Conservation (phyloP, 805 yeast species). For the Pichia ethanolica region DNA sequence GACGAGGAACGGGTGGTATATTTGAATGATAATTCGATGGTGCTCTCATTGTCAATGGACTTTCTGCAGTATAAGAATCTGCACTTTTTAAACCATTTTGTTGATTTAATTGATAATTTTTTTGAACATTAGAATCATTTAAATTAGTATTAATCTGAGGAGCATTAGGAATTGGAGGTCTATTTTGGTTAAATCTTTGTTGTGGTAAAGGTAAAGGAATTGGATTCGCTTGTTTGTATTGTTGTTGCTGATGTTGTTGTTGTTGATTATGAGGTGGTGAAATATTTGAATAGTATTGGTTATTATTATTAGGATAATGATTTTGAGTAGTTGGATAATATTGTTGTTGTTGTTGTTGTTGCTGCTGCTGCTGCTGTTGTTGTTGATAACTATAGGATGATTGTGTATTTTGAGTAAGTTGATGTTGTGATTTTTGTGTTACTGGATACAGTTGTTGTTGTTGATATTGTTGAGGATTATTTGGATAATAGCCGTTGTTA, state of each 20-base stretch:
- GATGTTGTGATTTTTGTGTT: conserved; percentile 9
- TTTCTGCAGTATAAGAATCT: neutral
- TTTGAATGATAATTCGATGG: neutral
- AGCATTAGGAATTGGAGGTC: neutral
- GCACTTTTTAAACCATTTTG: neutral
- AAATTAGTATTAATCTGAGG: conserved; percentile 1
- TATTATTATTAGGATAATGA: neutral
- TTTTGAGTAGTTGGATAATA: conserved; percentile 1
- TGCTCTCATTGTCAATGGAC: neutral
- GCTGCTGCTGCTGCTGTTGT: conserved; percentile 5
- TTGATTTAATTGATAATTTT: no score
- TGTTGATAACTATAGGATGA: neutral
- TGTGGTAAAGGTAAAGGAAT: neutral
- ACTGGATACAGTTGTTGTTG: conserved; percentile 3
- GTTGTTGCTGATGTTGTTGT: conserved; percentile 7
- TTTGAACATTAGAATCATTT: neutral
- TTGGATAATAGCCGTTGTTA: neutral
- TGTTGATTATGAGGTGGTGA: no score
- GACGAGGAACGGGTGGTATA: neutral
- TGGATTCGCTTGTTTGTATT: conserved; percentile 3
- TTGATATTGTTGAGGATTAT: conserved; percentile 2
- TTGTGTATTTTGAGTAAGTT: neutral
- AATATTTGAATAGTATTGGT: neutral
- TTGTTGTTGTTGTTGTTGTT: conserved; percentile 11
- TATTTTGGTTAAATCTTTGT: neutral